Percentiles rank a stretch among this genome's conserved stretches.
Evolutionary conservation across 805 yeast species (phyloP).

Genomic region (Schizosaccharomyces osmophilus): DNA sequence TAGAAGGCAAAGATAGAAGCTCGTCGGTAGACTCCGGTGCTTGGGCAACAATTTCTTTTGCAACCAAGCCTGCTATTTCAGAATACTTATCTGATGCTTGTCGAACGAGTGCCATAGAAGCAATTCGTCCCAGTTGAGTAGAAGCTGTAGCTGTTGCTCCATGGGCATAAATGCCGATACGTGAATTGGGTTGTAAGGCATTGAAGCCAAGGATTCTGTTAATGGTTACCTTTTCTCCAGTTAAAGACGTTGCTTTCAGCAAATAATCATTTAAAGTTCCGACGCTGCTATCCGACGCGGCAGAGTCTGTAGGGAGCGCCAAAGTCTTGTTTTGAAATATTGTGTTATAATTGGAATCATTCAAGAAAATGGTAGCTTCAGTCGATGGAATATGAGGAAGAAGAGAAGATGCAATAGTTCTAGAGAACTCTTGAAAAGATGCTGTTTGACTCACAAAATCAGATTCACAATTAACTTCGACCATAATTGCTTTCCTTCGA

Average conservation of each 20-base stretch:
- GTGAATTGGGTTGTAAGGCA: neutral
- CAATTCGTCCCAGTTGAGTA: neutral
- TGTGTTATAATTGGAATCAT: neutral
- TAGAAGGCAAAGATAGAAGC: neutral
- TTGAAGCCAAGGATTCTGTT: neutral
- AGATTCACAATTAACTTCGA: slow-evolving; percentile 1
- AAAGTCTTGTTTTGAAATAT: neutral
- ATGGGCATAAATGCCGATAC: neutral
- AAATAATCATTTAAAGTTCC: no score
- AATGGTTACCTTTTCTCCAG: neutral
- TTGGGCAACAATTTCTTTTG: neutral
- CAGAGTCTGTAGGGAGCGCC: no score
- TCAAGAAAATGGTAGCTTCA: neutral
- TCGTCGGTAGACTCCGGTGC: neutral
- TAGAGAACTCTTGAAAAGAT: neutral
- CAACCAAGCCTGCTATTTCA: neutral
- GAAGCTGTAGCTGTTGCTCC: neutral
- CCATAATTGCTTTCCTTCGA: neutral
- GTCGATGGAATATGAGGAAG: neutral
- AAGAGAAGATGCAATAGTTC: neutral
- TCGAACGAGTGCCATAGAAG: neutral
- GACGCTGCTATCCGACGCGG: no score
- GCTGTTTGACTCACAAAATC: slow-evolving; percentile 1
- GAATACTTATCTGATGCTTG: neutral
- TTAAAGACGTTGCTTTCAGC: neutral